A percentile compares a stretch with the other conserved stretches of the same genome.
Evolutionary conservation across 768 basidiomycete species (phyloP).

Genomic region (Mycena polygramma): DNA sequence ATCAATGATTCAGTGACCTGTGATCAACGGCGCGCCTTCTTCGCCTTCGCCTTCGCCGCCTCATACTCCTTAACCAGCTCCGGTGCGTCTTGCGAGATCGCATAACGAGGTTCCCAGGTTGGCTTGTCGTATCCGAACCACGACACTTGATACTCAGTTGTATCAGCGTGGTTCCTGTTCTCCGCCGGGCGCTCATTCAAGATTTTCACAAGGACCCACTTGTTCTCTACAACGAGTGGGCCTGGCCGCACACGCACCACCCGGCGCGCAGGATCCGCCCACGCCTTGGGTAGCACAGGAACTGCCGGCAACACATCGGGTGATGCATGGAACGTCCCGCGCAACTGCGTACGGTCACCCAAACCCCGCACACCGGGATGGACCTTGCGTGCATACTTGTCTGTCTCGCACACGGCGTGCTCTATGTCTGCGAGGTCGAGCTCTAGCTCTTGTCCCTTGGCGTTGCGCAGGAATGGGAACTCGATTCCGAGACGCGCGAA

Average conservation of each 20-base stretch:
- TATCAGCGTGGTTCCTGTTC: slow-evolving; percentile 36
- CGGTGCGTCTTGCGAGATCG: slow-evolving; percentile 65
- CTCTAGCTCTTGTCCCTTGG: slow-evolving; percentile 50
- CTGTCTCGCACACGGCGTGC: slow-evolving; percentile 83
- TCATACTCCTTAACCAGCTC: slow-evolving; percentile 53
- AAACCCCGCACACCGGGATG: slow-evolving; percentile 62
- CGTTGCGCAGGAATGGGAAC: slow-evolving; percentile 65
- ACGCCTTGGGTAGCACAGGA: slow-evolving; percentile 65
- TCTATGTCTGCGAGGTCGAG: slow-evolving; percentile 82
- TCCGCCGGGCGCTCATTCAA: slow-evolving; percentile 52
- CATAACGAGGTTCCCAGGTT: slow-evolving; percentile 69
- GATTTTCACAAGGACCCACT: slow-evolving; percentile 56
- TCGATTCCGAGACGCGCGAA: slow-evolving; percentile 70
- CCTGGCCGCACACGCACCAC: slow-evolving; percentile 56
- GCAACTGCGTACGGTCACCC: slow-evolving; percentile 51
- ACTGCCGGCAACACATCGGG: slow-evolving; percentile 41
- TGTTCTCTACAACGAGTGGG: slow-evolving; percentile 56
- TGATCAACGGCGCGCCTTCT: slow-evolving; percentile 22
- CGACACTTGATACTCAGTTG: slow-evolving; percentile 60
- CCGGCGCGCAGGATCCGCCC: slow-evolving; percentile 62
- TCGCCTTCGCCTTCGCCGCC: slow-evolving; percentile 12
- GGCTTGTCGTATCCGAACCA: slow-evolving; percentile 72
- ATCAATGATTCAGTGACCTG: not conserved
- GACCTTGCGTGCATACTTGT: slow-evolving; percentile 78
- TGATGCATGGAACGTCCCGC: slow-evolving; percentile 52